These are phyloP conservation scores for Calendula officinalis DNA, from an alignment of 129 eudicot genomes.

Conservation along the genomic window DNA sequence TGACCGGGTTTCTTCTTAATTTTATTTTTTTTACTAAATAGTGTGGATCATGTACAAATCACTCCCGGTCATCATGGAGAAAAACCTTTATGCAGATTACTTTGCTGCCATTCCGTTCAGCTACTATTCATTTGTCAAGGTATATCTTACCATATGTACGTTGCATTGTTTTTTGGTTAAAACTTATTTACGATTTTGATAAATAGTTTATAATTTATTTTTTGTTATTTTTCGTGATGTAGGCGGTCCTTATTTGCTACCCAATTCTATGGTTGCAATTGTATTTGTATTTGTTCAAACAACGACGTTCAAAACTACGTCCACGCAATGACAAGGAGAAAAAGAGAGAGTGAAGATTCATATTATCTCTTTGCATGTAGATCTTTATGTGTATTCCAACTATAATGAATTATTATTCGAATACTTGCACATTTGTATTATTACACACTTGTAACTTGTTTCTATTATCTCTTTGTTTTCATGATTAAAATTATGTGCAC, in stretches of 20 bases:
- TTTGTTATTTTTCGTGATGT: slow-evolving; percentile 8
- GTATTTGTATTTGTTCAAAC: slow-evolving; percentile 84
- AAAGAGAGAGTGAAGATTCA: slow-evolving; percentile 44
- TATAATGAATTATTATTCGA: background rate
- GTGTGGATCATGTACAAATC: slow-evolving; percentile 96
- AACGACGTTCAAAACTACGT: slow-evolving; percentile 66
- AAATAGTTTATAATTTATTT: background rate
- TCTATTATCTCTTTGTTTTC: background rate
- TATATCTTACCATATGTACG: slow-evolving; percentile 31
- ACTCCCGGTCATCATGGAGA: slow-evolving; percentile 69
- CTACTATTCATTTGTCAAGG: slow-evolving; percentile 64
- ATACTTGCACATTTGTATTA: slow-evolving; percentile 12
- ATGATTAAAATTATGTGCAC: slow-evolving; percentile 5
- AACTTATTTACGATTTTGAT: background rate
- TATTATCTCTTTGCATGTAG: background rate
- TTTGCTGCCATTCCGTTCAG: slow-evolving; percentile 63
- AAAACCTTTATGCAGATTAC: slow-evolving; percentile 55
- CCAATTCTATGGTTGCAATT: slow-evolving; percentile 82
- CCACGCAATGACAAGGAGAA: slow-evolving; percentile 48
- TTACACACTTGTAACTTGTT: background rate
- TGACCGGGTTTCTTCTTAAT: background rate
- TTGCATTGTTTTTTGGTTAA: background rate
- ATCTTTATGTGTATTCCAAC: background rate
- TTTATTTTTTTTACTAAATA: slow-evolving; percentile 23
- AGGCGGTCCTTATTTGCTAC: slow-evolving; percentile 70